Conservation (phyloP, 805 yeast species). For the Martiniozyma abietophila region DNA sequence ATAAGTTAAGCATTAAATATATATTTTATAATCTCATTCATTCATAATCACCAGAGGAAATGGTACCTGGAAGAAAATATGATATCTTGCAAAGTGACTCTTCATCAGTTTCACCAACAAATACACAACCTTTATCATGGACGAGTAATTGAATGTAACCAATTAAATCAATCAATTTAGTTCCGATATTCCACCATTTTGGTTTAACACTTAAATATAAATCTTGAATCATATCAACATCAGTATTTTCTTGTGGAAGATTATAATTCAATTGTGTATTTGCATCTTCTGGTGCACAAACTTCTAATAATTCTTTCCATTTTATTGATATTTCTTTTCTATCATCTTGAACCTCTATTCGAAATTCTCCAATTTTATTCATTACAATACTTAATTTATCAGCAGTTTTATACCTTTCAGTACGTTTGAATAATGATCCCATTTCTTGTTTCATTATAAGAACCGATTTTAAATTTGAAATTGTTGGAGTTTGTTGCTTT, state of each 20-base stretch:
- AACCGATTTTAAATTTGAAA: slow-evolving; percentile 45
- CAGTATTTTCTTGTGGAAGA: slow-evolving; percentile 5
- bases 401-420: slow-evolving; percentile 54
- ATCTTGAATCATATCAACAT: slow-evolving; percentile 20
- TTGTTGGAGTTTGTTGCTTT: slow-evolving; percentile 52
- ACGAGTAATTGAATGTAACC: slow-evolving; percentile 52
- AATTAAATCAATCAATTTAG: slow-evolving; percentile 51
- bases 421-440: slow-evolving; percentile 43
- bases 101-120: slow-evolving; percentile 61
- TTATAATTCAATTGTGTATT: neutral
- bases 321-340: slow-evolving; percentile 44
- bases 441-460: slow-evolving; percentile 45
- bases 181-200: slow-evolving; percentile 62
- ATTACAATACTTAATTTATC: slow-evolving; percentile 44
- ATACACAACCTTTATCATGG: slow-evolving; percentile 40
- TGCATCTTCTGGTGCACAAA: slow-evolving; percentile 17
- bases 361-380: slow-evolving; percentile 39
- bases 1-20: too few relatives aligned
- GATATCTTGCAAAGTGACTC: slow-evolving; percentile 55
- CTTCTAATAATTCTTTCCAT: slow-evolving; percentile 40
- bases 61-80: slow-evolving; percentile 38
- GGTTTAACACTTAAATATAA: slow-evolving; percentile 42
- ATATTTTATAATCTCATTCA: too few relatives aligned
- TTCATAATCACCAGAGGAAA: too few relatives aligned
- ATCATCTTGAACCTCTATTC: slow-evolving; percentile 46